Evolutionary conservation across 495 filamentous ascomycete species (phyloP), one percentile per base, ranked within the genome.

Genomic region (Patellaria atrata): DNA sequence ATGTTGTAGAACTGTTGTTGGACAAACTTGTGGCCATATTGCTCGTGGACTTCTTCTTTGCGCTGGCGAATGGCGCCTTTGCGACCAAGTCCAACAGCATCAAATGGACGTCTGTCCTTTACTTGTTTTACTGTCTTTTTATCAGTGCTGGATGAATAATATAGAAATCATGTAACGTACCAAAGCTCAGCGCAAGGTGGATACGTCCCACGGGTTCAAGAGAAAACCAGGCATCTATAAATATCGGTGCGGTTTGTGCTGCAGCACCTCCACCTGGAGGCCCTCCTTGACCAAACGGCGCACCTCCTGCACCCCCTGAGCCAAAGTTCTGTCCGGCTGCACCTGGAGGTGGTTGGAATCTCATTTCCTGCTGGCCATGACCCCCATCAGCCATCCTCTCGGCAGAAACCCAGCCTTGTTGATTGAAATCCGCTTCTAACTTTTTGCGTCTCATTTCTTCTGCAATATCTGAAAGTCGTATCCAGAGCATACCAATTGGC

Each of bases 1-100:
- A 99, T 94, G 64, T 96, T 96, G 75, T 96, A 99, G 62, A 96
- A 99, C 56, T 93, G 87, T 58, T 92, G 85, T 45, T 79, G 75
- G 30, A 94, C 74, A 47, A 99, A 99, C 61, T 94, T 94, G 75
- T 99, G 89, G 20, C 89, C 89, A 53, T 92, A 93, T 67, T 93
- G 87, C 59, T 96, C 89, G 61, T 92, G 81, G 9, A 96, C 75
- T 45, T 94, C 84, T 58, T 99, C 89, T 61, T 96, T 96, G 49
- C 79, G 79, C 57, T 94, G 85, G 25, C 89, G 80, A 48, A 99
- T 85, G 34, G 89, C 89, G 56, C 89, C 89, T 63, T 94, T 89
- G 44, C 89, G 82, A 44, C 82, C 81, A 30, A 99, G 73, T 45
- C 89, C 89, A 36, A 82, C 67, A n/a, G n/a, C n/a, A 51, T 93